Evolutionary conservation across 2,329 filamentous ascomycete genomes (phyloP).

Genomic region (Phoma sp.): DNA sequence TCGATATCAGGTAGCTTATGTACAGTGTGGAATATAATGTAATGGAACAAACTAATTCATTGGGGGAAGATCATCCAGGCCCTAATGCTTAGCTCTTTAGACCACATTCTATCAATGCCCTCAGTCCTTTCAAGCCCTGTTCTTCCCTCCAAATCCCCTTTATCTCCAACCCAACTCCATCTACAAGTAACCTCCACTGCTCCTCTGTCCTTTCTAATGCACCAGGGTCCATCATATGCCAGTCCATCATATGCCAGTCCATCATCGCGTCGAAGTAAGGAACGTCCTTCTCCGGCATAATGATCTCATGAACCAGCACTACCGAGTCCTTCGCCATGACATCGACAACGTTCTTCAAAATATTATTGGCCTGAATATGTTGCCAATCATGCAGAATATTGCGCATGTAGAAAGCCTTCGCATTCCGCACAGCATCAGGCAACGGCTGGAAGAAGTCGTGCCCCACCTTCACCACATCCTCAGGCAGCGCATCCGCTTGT

Average conservation of each 20-base stretch:
- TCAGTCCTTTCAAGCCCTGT: background rate
- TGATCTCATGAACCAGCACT: conserved; percentile 53
- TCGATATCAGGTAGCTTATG: background rate
- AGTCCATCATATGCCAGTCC: conserved; percentile 51
- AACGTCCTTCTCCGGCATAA: conserved; percentile 47
- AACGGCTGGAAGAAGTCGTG: conserved; percentile 29
- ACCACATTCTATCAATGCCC: conserved; percentile 4
- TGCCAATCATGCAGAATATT: conserved; percentile 52
- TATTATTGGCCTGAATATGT: conserved; percentile 38
- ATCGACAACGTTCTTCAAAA: conserved; percentile 40
- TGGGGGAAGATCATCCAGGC: too few species aligned
- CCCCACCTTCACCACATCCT: conserved; percentile 5
- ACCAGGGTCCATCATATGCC: conserved; percentile 51
- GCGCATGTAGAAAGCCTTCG: conserved; percentile 39
- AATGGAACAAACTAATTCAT: background rate
- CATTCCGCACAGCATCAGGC: conserved; percentile 19
- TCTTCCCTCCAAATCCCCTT: conserved; percentile 40
- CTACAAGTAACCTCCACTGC: conserved; percentile 47
- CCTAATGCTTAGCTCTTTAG: background rate
- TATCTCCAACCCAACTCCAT: conserved; percentile 45
- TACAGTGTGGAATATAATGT: background rate
- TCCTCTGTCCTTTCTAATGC: conserved; percentile 49
- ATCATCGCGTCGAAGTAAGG: conserved; percentile 38
- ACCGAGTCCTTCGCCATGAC: conserved; percentile 48
- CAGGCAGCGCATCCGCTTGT: conserved; percentile 3